A percentile compares a stretch with the other conserved stretches of the same genome.
Conservation (phyloP, 192 early-diverging fungal species). For the Coemansia pectinata region DNA sequence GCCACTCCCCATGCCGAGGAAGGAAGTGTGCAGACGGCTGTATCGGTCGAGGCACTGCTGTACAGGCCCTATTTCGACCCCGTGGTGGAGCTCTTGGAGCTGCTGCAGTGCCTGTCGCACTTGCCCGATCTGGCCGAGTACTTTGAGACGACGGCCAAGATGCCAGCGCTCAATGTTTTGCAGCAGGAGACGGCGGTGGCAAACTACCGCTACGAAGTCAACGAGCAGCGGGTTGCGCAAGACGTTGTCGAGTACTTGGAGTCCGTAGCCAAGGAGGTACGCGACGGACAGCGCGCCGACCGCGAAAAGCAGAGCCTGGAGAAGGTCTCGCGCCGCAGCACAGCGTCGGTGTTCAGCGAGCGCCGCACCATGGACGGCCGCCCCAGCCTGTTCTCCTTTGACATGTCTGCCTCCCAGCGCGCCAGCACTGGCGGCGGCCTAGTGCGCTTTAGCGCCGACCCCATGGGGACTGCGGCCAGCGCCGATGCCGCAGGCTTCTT, state of each 20-base stretch:
- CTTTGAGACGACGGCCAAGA: slow-evolving; percentile 69
- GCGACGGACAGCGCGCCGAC: slow-evolving; percentile 50
- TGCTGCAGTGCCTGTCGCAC: slow-evolving; percentile 78
- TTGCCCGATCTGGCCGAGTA: slow-evolving; percentile 72
- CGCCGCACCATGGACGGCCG: slow-evolving; percentile 52
- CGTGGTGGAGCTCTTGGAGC: slow-evolving; percentile 76
- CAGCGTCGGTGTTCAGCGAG: slow-evolving; percentile 38
- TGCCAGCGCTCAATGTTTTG: slow-evolving; percentile 66
- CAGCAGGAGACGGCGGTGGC: slow-evolving; percentile 74
- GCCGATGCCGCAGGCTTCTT: slow-evolving; percentile 11
- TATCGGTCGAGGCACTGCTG: slow-evolving; percentile 26
- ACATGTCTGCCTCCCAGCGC: slow-evolving; percentile 26
- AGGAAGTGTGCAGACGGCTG: neutral
- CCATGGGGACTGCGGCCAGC: slow-evolving; percentile 3
- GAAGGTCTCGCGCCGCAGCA: slow-evolving; percentile 40
- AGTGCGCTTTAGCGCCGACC: slow-evolving; percentile 36
- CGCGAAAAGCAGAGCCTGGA: slow-evolving; percentile 44
- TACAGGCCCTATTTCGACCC: slow-evolving; percentile 57
- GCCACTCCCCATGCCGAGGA: neutral
- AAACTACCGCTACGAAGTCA: slow-evolving; percentile 87
- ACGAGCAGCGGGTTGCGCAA: slow-evolving; percentile 67
- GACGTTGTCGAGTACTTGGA: slow-evolving; percentile 79
- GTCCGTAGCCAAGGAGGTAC: slow-evolving; percentile 71
- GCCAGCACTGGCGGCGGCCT: slow-evolving; percentile 22
- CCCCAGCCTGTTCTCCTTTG: slow-evolving; percentile 46